Conservation (phyloP, 2,329 filamentous ascomycete species). For the Sporothrix mexicana region DNA sequence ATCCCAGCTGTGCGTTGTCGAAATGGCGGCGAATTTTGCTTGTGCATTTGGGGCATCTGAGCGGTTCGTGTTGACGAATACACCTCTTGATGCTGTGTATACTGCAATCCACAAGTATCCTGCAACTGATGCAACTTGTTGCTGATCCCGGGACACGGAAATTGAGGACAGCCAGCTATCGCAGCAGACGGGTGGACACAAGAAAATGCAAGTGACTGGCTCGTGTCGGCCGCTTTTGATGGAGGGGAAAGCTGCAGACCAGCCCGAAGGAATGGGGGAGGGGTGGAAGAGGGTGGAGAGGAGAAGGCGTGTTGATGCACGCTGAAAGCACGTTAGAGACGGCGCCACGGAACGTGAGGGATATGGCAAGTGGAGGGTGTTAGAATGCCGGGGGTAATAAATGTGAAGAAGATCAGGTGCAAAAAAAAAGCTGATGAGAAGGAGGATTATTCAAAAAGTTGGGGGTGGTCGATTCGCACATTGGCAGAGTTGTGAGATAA, state of each 20-base stretch:
- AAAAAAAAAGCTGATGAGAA: neutral
- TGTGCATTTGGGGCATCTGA: neutral
- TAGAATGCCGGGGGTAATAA: slow-evolving; percentile 4
- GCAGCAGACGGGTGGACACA: slow-evolving; percentile 18
- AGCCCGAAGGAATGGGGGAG: slow-evolving; percentile 32
- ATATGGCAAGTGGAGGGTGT: neutral
- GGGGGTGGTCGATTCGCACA: neutral
- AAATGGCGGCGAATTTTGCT: neutral
- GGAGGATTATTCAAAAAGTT: neutral
- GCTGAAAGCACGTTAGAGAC: slow-evolving; percentile 30
- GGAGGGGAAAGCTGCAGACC: slow-evolving; percentile 23
- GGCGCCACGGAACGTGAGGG: slow-evolving; percentile 23
- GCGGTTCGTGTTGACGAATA: slow-evolving; percentile 26
- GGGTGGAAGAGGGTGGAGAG: slow-evolving; percentile 16
- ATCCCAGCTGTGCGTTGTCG: slow-evolving; percentile 28
- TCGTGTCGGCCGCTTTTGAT: slow-evolving; percentile 22
- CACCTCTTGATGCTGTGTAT: slow-evolving; percentile 29
- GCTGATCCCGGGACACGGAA: slow-evolving; percentile 29
- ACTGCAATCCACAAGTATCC: slow-evolving; percentile 26
- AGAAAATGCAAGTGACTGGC: slow-evolving; percentile 21
- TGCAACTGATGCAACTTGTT: slow-evolving; percentile 23
- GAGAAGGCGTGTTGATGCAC: slow-evolving; percentile 26
- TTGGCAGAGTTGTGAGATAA: slow-evolving; percentile 1
- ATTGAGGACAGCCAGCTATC: slow-evolving; percentile 26
- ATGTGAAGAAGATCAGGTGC: neutral